Conservation (phyloP, 2,329 filamentous ascomycete species). For the Aureobasidium sp. region DNA sequence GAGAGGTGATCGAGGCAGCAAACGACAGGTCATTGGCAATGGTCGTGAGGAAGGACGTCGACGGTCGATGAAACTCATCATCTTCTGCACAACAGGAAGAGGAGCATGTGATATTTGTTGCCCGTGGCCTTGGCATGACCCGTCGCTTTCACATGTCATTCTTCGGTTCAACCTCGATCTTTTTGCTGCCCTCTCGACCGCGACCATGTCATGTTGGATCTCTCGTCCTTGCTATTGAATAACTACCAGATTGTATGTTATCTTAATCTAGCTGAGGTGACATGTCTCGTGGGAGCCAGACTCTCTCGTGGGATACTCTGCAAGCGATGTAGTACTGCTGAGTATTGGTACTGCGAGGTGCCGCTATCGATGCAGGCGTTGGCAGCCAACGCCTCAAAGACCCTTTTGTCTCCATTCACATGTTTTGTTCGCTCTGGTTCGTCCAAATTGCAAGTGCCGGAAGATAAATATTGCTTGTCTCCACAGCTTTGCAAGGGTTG, state of each 20-base stretch:
- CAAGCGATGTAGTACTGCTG: neutral
- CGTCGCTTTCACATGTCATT: slow-evolving; percentile 1
- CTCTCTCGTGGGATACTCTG: neutral
- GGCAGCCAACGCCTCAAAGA: too few species aligned
- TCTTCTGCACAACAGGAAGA: slow-evolving; percentile 2
- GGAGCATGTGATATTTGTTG: neutral
- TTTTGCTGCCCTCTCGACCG: neutral
- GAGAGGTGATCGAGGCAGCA: neutral
- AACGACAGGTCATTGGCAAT: neutral
- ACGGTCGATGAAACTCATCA: neutral
- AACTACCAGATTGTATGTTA: neutral
- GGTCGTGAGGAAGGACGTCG: neutral
- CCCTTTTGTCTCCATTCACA: neutral
- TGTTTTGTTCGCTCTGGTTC: neutral
- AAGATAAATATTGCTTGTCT: neutral
- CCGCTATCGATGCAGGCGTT: neutral
- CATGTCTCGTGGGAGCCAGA: neutral
- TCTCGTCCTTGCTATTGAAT: neutral
- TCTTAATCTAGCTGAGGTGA: too few species aligned
- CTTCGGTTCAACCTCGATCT: too few species aligned
- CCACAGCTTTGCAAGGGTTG: neutral
- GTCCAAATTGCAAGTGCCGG: neutral
- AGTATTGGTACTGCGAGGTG: neutral
- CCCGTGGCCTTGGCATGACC: neutral
- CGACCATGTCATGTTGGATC: neutral